Percentiles rank a stretch among this genome's conserved stretches.
phyloP scores from a whole-genome alignment of 1,284 basidiomycete species.

The Melanopsichium pennsylvanicum region DNA sequence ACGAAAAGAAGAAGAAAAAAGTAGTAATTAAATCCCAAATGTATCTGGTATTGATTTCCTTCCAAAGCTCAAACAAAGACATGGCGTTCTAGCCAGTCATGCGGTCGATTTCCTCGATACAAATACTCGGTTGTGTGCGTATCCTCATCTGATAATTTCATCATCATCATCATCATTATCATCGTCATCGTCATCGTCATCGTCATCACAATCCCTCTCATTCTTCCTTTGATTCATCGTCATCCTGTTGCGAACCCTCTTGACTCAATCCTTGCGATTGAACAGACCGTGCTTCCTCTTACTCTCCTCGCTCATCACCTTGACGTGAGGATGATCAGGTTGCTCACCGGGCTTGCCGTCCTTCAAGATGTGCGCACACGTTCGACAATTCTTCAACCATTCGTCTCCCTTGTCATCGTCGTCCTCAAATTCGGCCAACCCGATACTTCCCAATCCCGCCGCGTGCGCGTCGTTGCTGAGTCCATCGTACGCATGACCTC shows the following conservation, averaged over 20 bases:
- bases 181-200: too few relatives aligned
- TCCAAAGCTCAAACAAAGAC: background rate
- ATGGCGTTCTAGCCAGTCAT: background rate
- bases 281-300: slow-evolving; percentile 60
- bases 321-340: slow-evolving; percentile 61
- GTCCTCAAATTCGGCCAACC: slow-evolving; percentile 61
- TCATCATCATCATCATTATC: too few relatives aligned
- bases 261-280: slow-evolving; percentile 51
- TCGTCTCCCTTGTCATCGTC: slow-evolving; percentile 66
- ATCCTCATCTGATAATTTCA: too few relatives aligned
- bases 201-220: too few relatives aligned
- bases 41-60: slow-evolving; percentile 6
- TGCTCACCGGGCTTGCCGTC: slow-evolving; percentile 49
- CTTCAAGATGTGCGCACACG: slow-evolving; percentile 59
- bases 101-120: too few relatives aligned
- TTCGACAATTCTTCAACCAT: slow-evolving; percentile 66
- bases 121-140: slow-evolving; percentile 1
- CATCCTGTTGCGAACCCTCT: background rate
- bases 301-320: slow-evolving; percentile 51
- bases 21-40: too few relatives aligned
- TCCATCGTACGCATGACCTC: slow-evolving; percentile 15
- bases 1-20: too few relatives aligned
- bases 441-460: slow-evolving; percentile 40
- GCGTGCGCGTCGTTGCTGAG: slow-evolving; percentile 40
- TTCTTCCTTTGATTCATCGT: background rate